These are phyloP conservation scores for Chytriomyces sp. DNA, from an alignment of 192 early-diverging fungal species.

Conservation along the genomic window DNA sequence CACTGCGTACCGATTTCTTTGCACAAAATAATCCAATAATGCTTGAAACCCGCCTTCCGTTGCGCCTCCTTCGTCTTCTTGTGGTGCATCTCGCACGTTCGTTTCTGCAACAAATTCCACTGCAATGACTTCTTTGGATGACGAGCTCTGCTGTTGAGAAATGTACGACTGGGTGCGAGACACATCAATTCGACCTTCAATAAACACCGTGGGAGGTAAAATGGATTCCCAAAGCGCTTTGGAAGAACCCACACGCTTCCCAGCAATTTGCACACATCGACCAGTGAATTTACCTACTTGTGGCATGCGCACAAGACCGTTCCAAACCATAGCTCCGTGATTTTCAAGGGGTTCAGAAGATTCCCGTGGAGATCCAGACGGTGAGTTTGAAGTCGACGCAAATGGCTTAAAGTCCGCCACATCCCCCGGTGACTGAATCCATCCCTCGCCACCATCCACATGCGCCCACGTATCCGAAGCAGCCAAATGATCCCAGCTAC, in stretches of 20 bases:
- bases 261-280: slow-evolving; percentile 63
- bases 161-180: slow-evolving; percentile 61
- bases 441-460: slow-evolving; percentile 1
- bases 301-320: slow-evolving; percentile 68
- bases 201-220: slow-evolving; percentile 58
- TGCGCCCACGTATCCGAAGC: slow-evolving; percentile 13
- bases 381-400: no score
- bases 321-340: slow-evolving; percentile 58
- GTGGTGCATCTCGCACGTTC: slow-evolving; percentile 10
- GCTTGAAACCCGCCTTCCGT: slow-evolving; percentile 49
- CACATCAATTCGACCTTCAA: slow-evolving; percentile 70
- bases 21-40: slow-evolving; percentile 68
- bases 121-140: slow-evolving; percentile 65
- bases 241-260: slow-evolving; percentile 49
- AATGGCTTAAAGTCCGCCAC: neutral
- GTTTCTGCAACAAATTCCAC: slow-evolving; percentile 58
- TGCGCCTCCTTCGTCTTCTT: no score
- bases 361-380: no score
- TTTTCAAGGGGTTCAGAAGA: slow-evolving; percentile 24
- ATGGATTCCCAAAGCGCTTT: slow-evolving; percentile 60
- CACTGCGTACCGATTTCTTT: slow-evolving; percentile 65
- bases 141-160: slow-evolving; percentile 52
- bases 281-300: slow-evolving; percentile 66
- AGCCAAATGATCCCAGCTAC: slow-evolving; percentile 16
- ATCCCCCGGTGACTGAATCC: slow-evolving; percentile 8